These are phyloP conservation scores for Candida mattraensis DNA, from an alignment of 805 yeast genomes.

Conservation along the genomic window DNA sequence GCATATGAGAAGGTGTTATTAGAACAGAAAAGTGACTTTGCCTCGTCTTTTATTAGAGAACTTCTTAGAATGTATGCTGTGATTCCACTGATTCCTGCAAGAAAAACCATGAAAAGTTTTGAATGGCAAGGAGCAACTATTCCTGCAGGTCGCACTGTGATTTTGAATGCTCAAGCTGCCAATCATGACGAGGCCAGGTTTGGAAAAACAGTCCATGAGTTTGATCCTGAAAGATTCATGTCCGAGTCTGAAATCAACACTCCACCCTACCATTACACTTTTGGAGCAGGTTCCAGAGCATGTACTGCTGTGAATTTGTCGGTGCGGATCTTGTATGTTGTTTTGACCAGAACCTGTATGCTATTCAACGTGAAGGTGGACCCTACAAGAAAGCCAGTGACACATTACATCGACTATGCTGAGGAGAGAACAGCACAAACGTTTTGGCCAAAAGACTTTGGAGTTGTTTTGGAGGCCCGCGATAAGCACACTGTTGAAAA, in stretches of 20 bases:
- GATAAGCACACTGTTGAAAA: conserved; percentile 4
- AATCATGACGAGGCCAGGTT: conserved; percentile 21
- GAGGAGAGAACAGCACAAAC: conserved; percentile 24
- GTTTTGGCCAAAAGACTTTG: conserved; percentile 23
- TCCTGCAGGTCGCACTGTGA: conserved; percentile 23
- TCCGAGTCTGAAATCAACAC: conserved; percentile 8
- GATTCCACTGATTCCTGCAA: conserved; percentile 24
- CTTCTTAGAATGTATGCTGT: conserved; percentile 26
- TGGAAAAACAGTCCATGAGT: conserved; percentile 21
- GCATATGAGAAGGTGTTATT: conserved; percentile 20
- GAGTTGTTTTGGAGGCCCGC: conserved; percentile 14
- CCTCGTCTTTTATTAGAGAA: conserved; percentile 21
- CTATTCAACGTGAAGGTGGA: conserved; percentile 14
- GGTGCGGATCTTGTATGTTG: conserved; percentile 17
- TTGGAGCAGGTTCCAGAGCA: conserved; percentile 26
- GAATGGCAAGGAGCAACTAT: conserved; percentile 15
- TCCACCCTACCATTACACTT: conserved; percentile 27
- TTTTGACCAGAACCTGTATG: conserved; percentile 19
- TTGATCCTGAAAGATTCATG: conserved; percentile 22
- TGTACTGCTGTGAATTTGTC: conserved; percentile 27
- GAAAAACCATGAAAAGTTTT: conserved; percentile 20
- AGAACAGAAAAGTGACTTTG: conserved; percentile 23
- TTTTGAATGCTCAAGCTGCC: conserved; percentile 26
- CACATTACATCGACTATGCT: conserved; percentile 22
- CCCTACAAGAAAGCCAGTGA: conserved; percentile 8